Conservation (phyloP, 352 stramenopile genomes). For the Globisporangium iwayamae region DNA sequence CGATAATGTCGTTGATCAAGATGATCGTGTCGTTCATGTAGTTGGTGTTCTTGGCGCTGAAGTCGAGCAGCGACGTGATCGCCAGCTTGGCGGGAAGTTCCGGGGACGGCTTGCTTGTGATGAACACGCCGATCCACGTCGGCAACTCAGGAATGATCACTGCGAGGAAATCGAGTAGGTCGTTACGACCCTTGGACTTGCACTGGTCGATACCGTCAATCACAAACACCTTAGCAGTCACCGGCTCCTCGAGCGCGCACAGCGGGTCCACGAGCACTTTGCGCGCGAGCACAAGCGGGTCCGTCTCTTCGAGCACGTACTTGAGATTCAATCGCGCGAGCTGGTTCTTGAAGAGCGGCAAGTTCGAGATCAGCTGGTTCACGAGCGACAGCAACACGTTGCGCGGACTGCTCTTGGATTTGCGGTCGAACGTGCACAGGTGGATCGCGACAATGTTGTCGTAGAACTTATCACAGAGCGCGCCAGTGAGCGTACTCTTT, state of each 20-base stretch:
- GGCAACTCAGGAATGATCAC: constrained; percentile 59
- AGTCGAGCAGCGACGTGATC: constrained; percentile 70
- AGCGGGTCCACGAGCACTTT: constrained; percentile 81
- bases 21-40: constrained; percentile 56
- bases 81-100: constrained; percentile 57
- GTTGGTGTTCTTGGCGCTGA: constrained; percentile 54
- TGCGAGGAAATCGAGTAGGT: constrained; percentile 67
- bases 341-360: constrained; percentile 78
- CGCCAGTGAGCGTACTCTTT: constrained; percentile 63
- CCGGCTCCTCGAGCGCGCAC: constrained; percentile 55
- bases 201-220: constrained; percentile 80
- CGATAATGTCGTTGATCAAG: constrained; percentile 56
- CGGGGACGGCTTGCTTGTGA: constrained; percentile 66
- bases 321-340: constrained; percentile 75
- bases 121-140: constrained; percentile 62
- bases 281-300: constrained; percentile 54
- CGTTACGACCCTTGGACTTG: constrained; percentile 38
- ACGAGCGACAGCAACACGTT: constrained; percentile 80
- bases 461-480: constrained; percentile 49
- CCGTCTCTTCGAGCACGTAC: constrained; percentile 78
- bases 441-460: constrained; percentile 60
- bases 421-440: constrained; percentile 76
- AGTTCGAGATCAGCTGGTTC: constrained; percentile 64
- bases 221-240: constrained; percentile 59
- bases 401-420: constrained; percentile 63